Base-by-base conservation (phyloP, 257 asterid species). In the Forsythia viridissima region DNA sequence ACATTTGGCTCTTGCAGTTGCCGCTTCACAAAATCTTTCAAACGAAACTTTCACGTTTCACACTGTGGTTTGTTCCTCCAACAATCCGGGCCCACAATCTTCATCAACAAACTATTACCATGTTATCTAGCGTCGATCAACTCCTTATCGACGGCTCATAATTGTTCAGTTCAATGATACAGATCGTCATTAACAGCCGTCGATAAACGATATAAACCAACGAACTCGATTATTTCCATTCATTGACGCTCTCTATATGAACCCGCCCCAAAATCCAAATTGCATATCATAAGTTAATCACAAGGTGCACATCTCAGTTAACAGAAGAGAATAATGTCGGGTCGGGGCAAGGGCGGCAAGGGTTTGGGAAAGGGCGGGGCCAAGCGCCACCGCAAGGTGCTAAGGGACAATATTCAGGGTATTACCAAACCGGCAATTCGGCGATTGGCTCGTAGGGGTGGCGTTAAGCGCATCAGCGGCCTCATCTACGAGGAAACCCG, bases 311-410 rank as follows among this genome's bases (percentile, higher is more conserved):
- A 66, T 24, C 5, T 51, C 40, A 4, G n/a, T 6, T 6, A 36
- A 16, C 78, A 20, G 11, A 18, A 48, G 20, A 18, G 0, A n/a
- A 69, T 65, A 66, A 88, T 88, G 91, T 88, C 90, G 0, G 91
- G 91, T 1, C 90, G 91, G 2, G 91, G 91, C 13, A 88, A 88
- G 39, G 91, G 91, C 73, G 89, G 91, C 69, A 86, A 86, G 82
- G 91, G 91, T 13, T 82, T 88, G 86, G 91, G 91, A 30, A 88
- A 88, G 79, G 90, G 91, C 30, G 91, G 91, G 55, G 91, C 91
- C 0, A 88, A 88, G 20, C 90, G 91, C 2, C 91, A 88, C 55
- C 88, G 91, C 52, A 88, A 88, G 87, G 91, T 88, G 66, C 59
- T 86, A 42, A 48, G 89, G 51, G 89, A 87, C 44, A 87, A 87